Percentiles rank a stretch among this genome's conserved stretches.
Conservation (phyloP, 768 basidiomycete genomes). For the Clavaria fumosa region DNA sequence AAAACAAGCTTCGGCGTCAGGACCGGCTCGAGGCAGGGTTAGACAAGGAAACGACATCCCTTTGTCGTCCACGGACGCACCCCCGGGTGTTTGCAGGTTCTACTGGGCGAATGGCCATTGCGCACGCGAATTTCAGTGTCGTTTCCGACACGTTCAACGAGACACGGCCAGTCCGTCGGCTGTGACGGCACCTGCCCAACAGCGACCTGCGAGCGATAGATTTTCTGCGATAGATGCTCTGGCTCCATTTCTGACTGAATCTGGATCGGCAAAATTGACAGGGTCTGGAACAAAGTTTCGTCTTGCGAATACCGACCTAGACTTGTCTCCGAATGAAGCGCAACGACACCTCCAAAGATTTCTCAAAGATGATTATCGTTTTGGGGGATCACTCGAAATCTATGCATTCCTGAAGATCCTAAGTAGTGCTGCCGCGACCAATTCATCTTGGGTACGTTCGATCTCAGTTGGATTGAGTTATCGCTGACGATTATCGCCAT, state of each 20-base stretch:
- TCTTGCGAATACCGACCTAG: conserved; percentile 19
- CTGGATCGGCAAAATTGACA: conserved; percentile 29
- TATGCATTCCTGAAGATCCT: conserved; percentile 30
- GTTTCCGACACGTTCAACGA: conserved; percentile 22
- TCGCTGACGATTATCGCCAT: conserved; percentile 3
- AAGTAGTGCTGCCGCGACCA: conserved; percentile 23
- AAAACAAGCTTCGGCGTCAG: conserved; percentile 6
- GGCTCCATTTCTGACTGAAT: conserved; percentile 29
- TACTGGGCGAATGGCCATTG: conserved; percentile 36
- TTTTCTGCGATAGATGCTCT: conserved; percentile 14
- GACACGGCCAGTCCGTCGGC: too few relatives aligned
- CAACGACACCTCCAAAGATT: conserved; percentile 31
- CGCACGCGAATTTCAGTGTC: conserved; percentile 30
- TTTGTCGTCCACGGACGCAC: conserved; percentile 10
- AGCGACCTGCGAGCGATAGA: conserved; percentile 2
- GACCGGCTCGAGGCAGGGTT: conserved; percentile 5
- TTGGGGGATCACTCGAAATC: conserved; percentile 24
- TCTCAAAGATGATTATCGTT: conserved; percentile 28
- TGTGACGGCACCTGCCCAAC: conserved; percentile 5
- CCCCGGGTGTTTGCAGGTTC: conserved; percentile 27
- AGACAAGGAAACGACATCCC: conserved; percentile 4
- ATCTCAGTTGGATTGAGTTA: not conserved
- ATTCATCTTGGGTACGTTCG: conserved; percentile 26
- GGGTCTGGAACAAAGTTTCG: conserved; percentile 29
- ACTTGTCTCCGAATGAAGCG: conserved; percentile 29